phyloP scores from a whole-genome alignment of 176 grass and related monocot species.

The bread wheat (Triticum aestivum) region IWGSC_CS_RefSeq_v2.1 NC_057804.1:483280619-483281118 shows the following conservation, averaged over 20 bases:
- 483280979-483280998: neutral
- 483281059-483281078: constrained; percentile 36
- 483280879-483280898: neutral
- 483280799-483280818: neutral
- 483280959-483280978: neutral
- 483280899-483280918: too few species aligned
- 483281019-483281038: constrained; percentile 15
- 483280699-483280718: neutral
- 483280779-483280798: neutral
- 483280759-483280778: neutral
- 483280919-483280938: constrained; percentile 21
- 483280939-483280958: constrained; percentile 56
- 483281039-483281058: constrained; percentile 48
- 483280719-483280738: neutral
- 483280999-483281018: neutral
- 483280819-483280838: neutral
- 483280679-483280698: neutral
- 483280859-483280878: constrained; percentile 21
- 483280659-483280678: neutral
- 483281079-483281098: constrained; percentile 46
- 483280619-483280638: too few species aligned
- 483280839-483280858: neutral
- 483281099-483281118: neutral
- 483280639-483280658: neutral
- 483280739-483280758: neutral